phyloP scores from a whole-genome alignment of 140 eudicot species.

The Senecio squalidus region DNA sequence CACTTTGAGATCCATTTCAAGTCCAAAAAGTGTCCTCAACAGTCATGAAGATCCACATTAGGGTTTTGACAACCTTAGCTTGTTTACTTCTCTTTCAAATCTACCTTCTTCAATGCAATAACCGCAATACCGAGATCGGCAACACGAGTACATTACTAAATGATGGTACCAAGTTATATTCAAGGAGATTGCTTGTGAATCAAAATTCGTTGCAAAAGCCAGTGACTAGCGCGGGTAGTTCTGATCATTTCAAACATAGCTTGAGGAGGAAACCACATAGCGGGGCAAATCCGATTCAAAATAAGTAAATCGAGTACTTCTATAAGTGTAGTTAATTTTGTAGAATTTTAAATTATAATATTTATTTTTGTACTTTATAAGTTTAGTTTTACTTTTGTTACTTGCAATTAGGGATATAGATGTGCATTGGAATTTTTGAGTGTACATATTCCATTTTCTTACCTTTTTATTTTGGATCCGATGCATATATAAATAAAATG shows the following conservation, averaged over 20 bases:
- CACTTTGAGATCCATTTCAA: constrained; percentile 24
- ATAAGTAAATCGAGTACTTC: constrained; percentile 17
- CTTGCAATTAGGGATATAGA: neutral
- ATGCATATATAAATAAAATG: no score
- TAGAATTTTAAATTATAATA: constrained; percentile 13
- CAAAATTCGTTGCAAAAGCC: constrained; percentile 20
- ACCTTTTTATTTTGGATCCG: no score
- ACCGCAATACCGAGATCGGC: neutral
- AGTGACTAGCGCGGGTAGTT: neutral
- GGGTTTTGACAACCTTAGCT: constrained; percentile 21
- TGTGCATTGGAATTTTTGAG: neutral
- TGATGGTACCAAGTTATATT: constrained; percentile 18
- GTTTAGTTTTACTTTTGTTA: neutral
- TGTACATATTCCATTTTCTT: no score
- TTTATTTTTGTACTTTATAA: neutral
- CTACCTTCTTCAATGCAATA: constrained; percentile 10
- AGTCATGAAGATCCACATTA: constrained; percentile 27
- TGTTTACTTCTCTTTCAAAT: constrained; percentile 22
- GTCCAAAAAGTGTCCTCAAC: constrained; percentile 9
- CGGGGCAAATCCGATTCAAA: constrained; percentile 34
- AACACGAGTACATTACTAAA: constrained; percentile 1
- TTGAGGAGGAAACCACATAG: constrained; percentile 35
- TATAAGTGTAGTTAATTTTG: neutral
- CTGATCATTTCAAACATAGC: constrained; percentile 15
- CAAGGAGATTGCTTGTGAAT: constrained; percentile 26